Evolutionary conservation across 73 alveolate genomes (phyloP), one percentile per base, ranked within the genome.

Genomic region (Stentor coeruleus): DNA sequence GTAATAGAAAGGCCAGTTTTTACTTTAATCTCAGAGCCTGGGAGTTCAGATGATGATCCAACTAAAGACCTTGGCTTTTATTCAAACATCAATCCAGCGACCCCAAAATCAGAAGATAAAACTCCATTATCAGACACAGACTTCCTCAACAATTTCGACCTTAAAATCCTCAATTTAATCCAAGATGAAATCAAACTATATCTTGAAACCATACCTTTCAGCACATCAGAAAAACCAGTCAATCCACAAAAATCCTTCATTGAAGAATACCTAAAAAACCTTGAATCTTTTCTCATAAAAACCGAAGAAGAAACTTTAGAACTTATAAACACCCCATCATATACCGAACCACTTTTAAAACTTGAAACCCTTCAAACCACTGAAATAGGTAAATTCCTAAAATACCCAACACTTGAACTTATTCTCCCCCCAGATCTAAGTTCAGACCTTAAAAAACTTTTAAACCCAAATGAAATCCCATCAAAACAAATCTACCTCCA

Each of bases 371-470:
- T 66, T 2, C 79, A 66, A 33, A 26, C n/a, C 1, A 15, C 79
- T 28, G 79, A 20, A 26, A 26, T 20, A 0, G 39, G 39, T 1
- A 11, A 20, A 20, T 66, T 66, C n/a, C 26, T 66, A 40, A 66
- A 66, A 33, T 66, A 26, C 2, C 79, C 79, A 37, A 66, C 79
- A 28, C 33, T 66, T 28, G 79, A 66, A 26, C 37, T 66, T 28
- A 66, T 66, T 66, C 37, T 66, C n/a, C 79, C 79, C 33, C 79
- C 36, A 66, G 79, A 66, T 26, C 39, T 66, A 2, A 20, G 79
- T 40, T 20, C 79, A 0, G 79, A 66, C 40, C 39, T 66, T 1
- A 66, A 66, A 66, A 11, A 20, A 14, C 49, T 20, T 1, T 66
- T 66, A 28, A 33, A 66, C 36, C 15, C 79, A 0, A 20, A 28